Percentiles rank a stretch among this genome's conserved stretches.
phyloP scores from a whole-genome alignment of 2,329 filamentous ascomycete species.

The Spiromastix sp. region DNA sequence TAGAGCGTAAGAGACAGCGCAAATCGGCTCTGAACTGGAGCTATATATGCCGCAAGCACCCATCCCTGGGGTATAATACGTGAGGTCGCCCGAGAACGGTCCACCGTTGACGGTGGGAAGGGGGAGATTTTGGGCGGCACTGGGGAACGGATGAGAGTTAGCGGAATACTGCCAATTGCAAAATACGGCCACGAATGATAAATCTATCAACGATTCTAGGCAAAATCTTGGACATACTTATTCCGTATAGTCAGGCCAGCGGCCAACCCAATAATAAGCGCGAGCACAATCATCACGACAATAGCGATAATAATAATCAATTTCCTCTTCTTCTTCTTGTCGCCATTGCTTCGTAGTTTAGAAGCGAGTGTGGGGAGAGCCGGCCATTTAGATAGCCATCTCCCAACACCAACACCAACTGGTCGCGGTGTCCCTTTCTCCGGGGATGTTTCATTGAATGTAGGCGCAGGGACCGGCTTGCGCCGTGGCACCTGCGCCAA shows the following conservation, averaged over 20 bases:
- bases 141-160: conserved; percentile 3
- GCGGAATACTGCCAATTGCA: too few relatives aligned
- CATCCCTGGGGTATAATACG: conserved; percentile 56
- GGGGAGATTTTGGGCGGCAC: conserved; percentile 33
- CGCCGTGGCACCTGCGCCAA: conserved; percentile 9
- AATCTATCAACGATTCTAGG: too few relatives aligned
- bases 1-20: conserved; percentile 55
- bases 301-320: conserved; percentile 9
- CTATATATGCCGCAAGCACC: conserved; percentile 59
- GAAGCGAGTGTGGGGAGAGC: not conserved
- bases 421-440: not conserved
- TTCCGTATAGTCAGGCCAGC: conserved; percentile 20
- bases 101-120: conserved; percentile 40
- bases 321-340: conserved; percentile 7
- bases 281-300: conserved; percentile 16
- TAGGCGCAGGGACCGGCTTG: conserved; percentile 10
- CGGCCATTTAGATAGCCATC: too few relatives aligned
- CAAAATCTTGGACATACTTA: conserved; percentile 5
- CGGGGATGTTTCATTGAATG: not conserved
- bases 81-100: conserved; percentile 53
- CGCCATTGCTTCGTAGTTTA: not conserved
- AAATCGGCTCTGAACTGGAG: conserved; percentile 47
- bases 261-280: conserved; percentile 23
- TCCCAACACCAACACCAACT: not conserved
- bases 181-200: too few relatives aligned